Conservation (phyloP, 805 yeast genomes). For the Scheffersomyces spartinae region DNA sequence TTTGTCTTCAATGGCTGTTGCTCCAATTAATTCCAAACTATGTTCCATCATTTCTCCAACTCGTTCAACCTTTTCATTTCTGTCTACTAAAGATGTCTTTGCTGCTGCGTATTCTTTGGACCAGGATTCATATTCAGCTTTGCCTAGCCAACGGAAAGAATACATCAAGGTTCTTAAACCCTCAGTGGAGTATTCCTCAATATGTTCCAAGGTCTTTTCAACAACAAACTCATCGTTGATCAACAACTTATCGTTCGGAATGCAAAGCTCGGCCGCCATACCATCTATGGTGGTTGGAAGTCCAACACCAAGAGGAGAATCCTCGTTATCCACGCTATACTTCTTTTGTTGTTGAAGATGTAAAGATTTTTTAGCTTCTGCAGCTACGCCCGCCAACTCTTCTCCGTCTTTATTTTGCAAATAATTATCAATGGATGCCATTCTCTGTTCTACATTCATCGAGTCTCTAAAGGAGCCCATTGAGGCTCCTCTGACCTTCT, state of each 20-base stretch:
- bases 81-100: slow-evolving; percentile 57
- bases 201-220: slow-evolving; percentile 78
- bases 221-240: slow-evolving; percentile 65
- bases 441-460: slow-evolving; percentile 11
- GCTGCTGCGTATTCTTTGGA: slow-evolving; percentile 58
- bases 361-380: slow-evolving; percentile 43
- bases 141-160: slow-evolving; percentile 61
- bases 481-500: too few species aligned
- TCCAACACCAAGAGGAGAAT: slow-evolving; percentile 1
- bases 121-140: slow-evolving; percentile 56
- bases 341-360: slow-evolving; percentile 47
- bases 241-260: slow-evolving; percentile 43
- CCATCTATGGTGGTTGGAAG: slow-evolving; percentile 4
- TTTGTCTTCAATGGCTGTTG: slow-evolving; percentile 96
- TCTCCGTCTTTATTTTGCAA: slow-evolving; percentile 33
- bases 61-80: slow-evolving; percentile 54
- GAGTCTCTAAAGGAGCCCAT: too few species aligned
- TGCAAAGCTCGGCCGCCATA: not conserved
- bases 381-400: slow-evolving; percentile 43
- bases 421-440: slow-evolving; percentile 39
- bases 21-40: slow-evolving; percentile 66
- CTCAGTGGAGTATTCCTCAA: slow-evolving; percentile 90
- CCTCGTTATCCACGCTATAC: slow-evolving; percentile 28
- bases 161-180: slow-evolving; percentile 87
- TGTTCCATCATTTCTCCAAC: slow-evolving; percentile 67